Percentiles rank a stretch among this genome's conserved stretches.
Evolutionary conservation across 2,329 filamentous ascomycete species (phyloP).

Genomic region (Ophiocordyceps australis): DNA sequence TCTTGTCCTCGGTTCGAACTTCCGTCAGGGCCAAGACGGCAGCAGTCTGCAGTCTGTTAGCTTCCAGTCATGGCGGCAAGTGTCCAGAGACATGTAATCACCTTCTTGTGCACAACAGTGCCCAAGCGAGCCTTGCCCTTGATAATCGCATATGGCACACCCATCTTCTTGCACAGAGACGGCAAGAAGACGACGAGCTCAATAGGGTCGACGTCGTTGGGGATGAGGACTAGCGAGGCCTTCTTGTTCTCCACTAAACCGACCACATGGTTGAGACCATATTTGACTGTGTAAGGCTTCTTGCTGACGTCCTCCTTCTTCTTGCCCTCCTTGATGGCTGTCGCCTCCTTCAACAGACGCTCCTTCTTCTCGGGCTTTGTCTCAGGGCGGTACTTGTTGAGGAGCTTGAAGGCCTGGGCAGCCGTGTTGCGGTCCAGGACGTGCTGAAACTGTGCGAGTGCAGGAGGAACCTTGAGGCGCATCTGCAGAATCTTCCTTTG

Average conservation of each 20-base stretch:
- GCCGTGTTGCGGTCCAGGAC: constrained; percentile 94
- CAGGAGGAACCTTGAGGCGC: constrained; percentile 94
- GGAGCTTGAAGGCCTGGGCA: constrained; percentile 93
- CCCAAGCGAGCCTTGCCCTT: constrained; percentile 99
- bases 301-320: constrained; percentile 99
- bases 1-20: constrained; percentile 96
- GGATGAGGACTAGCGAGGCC: constrained; percentile 91
- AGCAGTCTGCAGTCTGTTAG: constrained; percentile 47
- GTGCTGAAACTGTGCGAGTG: constrained; percentile 94
- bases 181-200: constrained; percentile 99
- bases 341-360: constrained; percentile 94
- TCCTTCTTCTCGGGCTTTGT: constrained; percentile 99
- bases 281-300: constrained; percentile 99
- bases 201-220: constrained; percentile 99
- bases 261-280: constrained; percentile 98
- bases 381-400: constrained; percentile 99
- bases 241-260: constrained; percentile 99
- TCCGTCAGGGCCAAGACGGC: constrained; percentile 92
- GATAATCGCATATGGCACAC: constrained; percentile 95
- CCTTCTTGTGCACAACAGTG: constrained; percentile 99
- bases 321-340: constrained; percentile 95
- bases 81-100: constrained; percentile 16
- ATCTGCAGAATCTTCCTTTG: constrained; percentile 90
- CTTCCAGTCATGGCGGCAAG: background rate
- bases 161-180: constrained; percentile 99